Evolutionary conservation across 1,284 basidiomycete genomes (phyloP).

Genomic region (Rhodofomes roseus): DNA sequence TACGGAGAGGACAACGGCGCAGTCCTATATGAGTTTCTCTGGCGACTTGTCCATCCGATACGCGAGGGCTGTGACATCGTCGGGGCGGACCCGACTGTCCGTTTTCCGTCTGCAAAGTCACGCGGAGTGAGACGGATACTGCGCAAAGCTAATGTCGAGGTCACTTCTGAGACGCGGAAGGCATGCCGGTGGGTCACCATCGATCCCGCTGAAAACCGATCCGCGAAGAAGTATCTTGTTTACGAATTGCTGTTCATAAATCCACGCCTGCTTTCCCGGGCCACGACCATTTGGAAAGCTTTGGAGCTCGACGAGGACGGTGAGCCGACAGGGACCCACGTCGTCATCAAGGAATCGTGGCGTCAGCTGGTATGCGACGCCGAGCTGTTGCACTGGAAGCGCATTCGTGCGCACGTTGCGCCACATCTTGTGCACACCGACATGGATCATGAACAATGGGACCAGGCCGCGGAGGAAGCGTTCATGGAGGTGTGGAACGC

Average conservation of each 20-base stretch:
- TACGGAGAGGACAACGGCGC: background rate
- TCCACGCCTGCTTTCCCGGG: constrained; percentile 11
- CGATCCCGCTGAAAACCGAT: background rate
- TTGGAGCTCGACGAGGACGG: constrained; percentile 2
- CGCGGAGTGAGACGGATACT: background rate
- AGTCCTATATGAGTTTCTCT: background rate
- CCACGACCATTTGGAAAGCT: constrained; percentile 10
- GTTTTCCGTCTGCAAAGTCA: no score
- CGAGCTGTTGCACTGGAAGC: constrained; percentile 4
- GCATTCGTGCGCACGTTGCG: background rate
- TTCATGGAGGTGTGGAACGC: background rate
- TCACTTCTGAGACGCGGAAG: background rate
- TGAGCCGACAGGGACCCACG: background rate
- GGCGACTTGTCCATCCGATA: background rate
- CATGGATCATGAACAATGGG: no score
- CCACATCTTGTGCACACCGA: background rate
- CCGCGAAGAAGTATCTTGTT: constrained; percentile 2
- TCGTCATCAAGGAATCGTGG: constrained; percentile 16
- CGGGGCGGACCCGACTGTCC: background rate
- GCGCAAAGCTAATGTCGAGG: background rate
- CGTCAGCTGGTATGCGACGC: constrained; percentile 3
- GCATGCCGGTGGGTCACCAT: background rate
- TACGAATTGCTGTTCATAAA: constrained; percentile 10
- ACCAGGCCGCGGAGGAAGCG: no score
- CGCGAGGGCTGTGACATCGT: background rate